Base-by-base conservation (phyloP, 1,284 basidiomycete species). In the Sporisorium scitamineum region DNA sequence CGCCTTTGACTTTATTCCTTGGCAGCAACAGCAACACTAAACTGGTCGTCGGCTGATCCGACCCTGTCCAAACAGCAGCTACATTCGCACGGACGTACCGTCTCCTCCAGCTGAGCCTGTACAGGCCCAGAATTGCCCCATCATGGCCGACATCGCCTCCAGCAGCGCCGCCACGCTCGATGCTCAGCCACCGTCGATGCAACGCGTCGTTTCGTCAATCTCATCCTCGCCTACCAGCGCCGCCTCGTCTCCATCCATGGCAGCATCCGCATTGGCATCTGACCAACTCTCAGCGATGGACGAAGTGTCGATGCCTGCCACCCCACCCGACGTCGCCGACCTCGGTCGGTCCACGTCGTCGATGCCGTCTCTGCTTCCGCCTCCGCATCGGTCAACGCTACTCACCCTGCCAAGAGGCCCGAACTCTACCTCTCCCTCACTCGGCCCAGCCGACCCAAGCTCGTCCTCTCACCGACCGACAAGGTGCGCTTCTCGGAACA, bases 301-400 rank as follows among this genome's bases (percentile, higher is more conserved):
- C 27, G 66, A 74, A 16, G 44, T 63, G 26, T 74, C 71, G 26
- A 70, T 75, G 67, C 72, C 72, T 7, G 59, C 72, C 8, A 75
- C 72, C 14, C 72, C 74, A 0, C 65, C 69, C 22, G 63, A 72
- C 55, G 57, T 71, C 26, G 37, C 60, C 8, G 48, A 31, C 11
- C 10, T 58, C 9, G 54, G 53, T 9, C 57, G 48, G 44, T 64
- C 13, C 61, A 54, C 22, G 42, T 59, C 37, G 48, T 59, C 50
- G 39, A 57, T 47, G 32, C 55, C 13, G 16, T 42, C 11, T 14
- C 52, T 14, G 54, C 61, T 1, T 55, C 60, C 2, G 53, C 61
- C 7, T 50, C 57, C 8, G 53, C 56, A 16, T 54, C 64, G 5
- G 34, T 66, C 34, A 63, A 68, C 39, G 31, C 48, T 5, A 37